Evolutionary conservation across 495 filamentous ascomycete genomes (phyloP).

Genomic region (Lepidopterella palustris): DNA sequence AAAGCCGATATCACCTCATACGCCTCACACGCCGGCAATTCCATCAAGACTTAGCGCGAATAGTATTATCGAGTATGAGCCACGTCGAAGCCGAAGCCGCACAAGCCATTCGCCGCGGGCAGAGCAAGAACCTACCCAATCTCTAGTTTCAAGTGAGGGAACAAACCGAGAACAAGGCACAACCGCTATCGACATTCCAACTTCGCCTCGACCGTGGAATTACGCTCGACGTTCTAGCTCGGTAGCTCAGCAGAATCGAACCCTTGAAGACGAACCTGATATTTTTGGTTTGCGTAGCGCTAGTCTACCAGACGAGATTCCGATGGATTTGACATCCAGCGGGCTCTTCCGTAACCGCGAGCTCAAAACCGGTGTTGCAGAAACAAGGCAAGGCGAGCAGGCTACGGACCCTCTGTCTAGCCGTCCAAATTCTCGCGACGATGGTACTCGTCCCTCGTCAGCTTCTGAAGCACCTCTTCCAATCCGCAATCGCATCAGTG

Average conservation of each 20-base stretch:
- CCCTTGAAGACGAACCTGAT: constrained; percentile 55
- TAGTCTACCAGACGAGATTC: constrained; percentile 54
- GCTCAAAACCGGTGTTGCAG: constrained; percentile 8
- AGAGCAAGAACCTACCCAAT: constrained; percentile 6
- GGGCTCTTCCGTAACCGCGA: constrained; percentile 28
- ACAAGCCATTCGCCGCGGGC: constrained; percentile 15
- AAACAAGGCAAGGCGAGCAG: constrained; percentile 3
- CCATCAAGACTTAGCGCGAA: constrained; percentile 87
- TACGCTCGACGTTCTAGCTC: constrained; percentile 67
- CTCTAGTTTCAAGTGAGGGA: not conserved
- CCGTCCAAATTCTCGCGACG: constrained; percentile 22
- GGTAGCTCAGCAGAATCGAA: constrained; percentile 62
- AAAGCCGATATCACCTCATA: constrained; percentile 88
- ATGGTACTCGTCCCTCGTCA: constrained; percentile 16
- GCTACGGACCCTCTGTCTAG: not conserved
- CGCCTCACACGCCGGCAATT: constrained; percentile 87
- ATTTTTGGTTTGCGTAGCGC: constrained; percentile 62
- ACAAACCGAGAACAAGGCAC: constrained; percentile 37
- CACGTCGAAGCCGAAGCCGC: constrained; percentile 22
- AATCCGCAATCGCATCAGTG: constrained; percentile 7
- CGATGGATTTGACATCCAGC: constrained; percentile 29
- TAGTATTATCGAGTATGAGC: constrained; percentile 68
- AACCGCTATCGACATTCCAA: constrained; percentile 76
- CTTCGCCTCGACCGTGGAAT: constrained; percentile 60
- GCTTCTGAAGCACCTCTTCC: constrained; percentile 19